A percentile compares a stretch with the other conserved stretches of the same genome.
Conservation (phyloP, 2,329 filamentous ascomycete species). For the Fusarium virguliforme region DNA sequence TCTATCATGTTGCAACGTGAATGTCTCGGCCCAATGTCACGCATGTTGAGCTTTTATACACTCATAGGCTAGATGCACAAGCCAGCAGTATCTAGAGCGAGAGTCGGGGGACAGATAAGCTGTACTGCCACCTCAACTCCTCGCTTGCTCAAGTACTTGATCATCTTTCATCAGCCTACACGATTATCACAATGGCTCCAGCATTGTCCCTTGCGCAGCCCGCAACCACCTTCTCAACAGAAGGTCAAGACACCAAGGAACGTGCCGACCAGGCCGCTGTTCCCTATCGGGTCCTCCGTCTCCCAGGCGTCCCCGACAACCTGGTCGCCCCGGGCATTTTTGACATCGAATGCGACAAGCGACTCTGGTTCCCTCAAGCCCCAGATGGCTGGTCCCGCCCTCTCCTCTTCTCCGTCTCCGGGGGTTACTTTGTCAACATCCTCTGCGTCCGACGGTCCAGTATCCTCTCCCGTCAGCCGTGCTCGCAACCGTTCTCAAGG, state of each 20-base stretch:
- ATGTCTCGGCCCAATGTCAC: neutral
- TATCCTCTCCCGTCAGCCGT: conserved; percentile 56
- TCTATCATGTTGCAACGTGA: conserved; percentile 28
- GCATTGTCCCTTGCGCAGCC: too few relatives aligned
- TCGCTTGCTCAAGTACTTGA: too few relatives aligned
- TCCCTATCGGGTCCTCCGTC: neutral
- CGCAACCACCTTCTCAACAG: too few relatives aligned
- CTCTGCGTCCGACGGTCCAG: conserved; percentile 43
- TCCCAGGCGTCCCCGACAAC: neutral
- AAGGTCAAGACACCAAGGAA: neutral
- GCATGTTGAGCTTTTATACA: neutral
- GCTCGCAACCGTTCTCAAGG: conserved; percentile 53
- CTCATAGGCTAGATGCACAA: conserved; percentile 47
- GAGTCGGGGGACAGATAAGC: too few relatives aligned
- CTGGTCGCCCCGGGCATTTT: neutral
- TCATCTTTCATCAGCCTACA: too few relatives aligned
- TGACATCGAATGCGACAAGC: neutral
- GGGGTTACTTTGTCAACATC: neutral
- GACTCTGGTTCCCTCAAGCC: neutral
- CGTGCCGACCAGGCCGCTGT: neutral
- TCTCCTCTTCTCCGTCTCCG: neutral
- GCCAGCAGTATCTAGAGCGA: too few relatives aligned
- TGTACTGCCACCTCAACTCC: too few relatives aligned
- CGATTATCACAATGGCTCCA: too few relatives aligned
- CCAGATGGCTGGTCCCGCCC: neutral